Evolutionary conservation across 2,329 filamentous ascomycete species (phyloP).

Genomic region (Colletotrichum sp.): DNA sequence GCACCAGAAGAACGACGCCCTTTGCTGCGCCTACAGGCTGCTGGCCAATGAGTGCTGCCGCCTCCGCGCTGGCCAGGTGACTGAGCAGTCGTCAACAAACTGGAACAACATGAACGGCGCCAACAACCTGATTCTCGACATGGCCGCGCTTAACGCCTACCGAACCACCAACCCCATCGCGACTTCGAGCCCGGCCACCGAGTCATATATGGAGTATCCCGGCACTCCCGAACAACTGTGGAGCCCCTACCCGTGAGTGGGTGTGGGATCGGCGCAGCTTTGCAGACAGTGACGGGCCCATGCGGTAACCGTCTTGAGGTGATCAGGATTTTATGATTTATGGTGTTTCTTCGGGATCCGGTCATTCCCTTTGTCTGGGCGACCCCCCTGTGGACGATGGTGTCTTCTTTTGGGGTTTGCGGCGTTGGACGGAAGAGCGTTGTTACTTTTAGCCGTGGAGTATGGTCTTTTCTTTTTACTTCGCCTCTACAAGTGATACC

Average conservation of each 20-base stretch:
- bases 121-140: not conserved
- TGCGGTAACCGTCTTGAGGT: not conserved
- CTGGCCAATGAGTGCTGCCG: constrained; percentile 11
- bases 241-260: not conserved
- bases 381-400: not conserved
- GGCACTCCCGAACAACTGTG: constrained; percentile 10
- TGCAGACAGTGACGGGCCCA: not conserved
- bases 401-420: not conserved
- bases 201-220: constrained; percentile 13
- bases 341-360: not conserved
- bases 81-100: not conserved
- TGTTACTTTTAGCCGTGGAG: not conserved
- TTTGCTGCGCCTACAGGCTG: constrained; percentile 16
- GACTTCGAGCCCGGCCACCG: not conserved
- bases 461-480: not conserved
- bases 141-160: not conserved
- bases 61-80: not conserved
- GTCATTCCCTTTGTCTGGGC: not conserved
- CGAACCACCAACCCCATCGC: not conserved
- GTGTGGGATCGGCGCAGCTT: not conserved
- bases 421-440: not conserved
- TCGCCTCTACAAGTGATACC: not conserved
- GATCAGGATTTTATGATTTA: not conserved
- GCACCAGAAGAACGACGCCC: constrained; percentile 17
- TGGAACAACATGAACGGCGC: not conserved